Evolutionary conservation across 2,329 filamentous ascomycete genomes (phyloP).

Genomic region (Chaetomium strumarium): DNA sequence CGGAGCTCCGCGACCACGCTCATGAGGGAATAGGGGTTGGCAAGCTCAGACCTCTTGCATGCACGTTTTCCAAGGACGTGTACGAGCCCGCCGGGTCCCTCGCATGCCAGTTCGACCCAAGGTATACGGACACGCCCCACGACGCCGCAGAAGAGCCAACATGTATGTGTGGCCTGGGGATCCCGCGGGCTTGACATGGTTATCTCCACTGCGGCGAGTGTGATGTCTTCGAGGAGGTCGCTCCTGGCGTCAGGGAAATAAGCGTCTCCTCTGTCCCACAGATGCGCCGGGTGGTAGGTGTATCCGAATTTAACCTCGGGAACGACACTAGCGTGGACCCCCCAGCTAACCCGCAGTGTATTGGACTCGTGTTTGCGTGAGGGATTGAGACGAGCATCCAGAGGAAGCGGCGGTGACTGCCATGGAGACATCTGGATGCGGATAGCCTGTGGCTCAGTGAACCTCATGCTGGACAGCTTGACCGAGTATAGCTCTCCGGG

Average conservation of each 20-base stretch:
- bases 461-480: not conserved
- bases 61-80: not conserved
- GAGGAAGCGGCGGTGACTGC: not conserved
- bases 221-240: not conserved
- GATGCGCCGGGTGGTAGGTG: too few species aligned
- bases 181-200: not conserved
- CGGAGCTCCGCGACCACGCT: not conserved
- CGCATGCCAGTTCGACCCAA: not conserved
- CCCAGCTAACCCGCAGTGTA: not conserved
- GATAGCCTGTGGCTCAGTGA: not conserved
- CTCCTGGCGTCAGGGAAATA: too few species aligned
- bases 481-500: not conserved
- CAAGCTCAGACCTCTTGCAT: not conserved
- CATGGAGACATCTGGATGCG: not conserved
- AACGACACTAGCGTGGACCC: too few species aligned
- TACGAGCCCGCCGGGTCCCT: not conserved
- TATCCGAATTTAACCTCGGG: too few species aligned
- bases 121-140: not conserved
- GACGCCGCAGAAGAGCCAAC: not conserved
- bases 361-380: not conserved
- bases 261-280: not conserved
- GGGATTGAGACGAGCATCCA: not conserved
- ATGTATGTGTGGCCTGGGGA: not conserved
- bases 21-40: not conserved
- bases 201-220: not conserved